Evolutionary conservation across 768 basidiomycete species (phyloP).

Genomic region (Hortiboletus flavorubellus): DNA sequence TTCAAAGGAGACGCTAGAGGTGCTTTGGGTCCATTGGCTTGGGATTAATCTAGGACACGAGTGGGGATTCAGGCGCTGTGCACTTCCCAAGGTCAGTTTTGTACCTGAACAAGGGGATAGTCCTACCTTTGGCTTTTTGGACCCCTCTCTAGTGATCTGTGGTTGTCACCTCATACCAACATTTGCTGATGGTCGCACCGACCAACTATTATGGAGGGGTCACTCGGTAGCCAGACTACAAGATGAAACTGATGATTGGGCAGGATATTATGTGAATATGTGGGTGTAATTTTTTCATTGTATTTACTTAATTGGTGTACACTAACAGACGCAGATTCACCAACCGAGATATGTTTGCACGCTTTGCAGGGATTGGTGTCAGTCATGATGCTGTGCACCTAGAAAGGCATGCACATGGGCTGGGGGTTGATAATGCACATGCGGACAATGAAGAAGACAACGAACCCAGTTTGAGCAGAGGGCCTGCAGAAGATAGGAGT

Average conservation of each 20-base stretch:
- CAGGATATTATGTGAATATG: not conserved
- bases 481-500: not conserved
- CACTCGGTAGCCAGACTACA: not conserved
- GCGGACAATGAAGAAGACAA: not conserved
- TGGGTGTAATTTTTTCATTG: not conserved
- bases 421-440: not conserved
- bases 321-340: not conserved
- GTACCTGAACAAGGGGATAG: not conserved
- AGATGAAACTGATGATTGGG: not conserved
- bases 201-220: not conserved
- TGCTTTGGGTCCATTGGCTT: constrained; percentile 4
- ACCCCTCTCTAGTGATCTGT: not conserved
- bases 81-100: not conserved
- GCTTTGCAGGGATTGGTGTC: constrained; percentile 1
- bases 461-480: not conserved
- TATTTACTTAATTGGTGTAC: not conserved
- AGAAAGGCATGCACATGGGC: not conserved
- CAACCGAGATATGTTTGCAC: constrained; percentile 6
- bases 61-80: not conserved
- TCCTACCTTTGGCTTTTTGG: not conserved
- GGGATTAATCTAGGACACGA: not conserved
- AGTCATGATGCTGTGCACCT: not conserved
- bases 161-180: not conserved
- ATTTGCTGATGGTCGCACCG: not conserved
- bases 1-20: not conserved